Evolutionary conservation across 2,329 filamentous ascomycete genomes (phyloP).

Genomic region (Chaetomium olivaceum): DNA sequence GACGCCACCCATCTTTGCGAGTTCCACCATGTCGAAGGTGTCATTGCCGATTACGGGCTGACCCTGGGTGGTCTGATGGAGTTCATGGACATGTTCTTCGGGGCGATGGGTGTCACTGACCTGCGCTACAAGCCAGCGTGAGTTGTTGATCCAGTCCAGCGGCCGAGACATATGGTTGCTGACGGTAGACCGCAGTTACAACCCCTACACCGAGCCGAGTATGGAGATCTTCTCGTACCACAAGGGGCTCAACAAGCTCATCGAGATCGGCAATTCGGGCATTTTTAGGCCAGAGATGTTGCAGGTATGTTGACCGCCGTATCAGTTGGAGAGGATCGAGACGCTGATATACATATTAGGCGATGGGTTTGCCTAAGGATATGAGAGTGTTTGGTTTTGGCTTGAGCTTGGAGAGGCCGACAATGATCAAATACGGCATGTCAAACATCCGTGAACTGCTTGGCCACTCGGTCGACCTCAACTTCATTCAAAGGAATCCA

Average conservation of each 20-base stretch:
- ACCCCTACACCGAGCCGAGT: conserved; percentile 90
- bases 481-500: conserved; percentile 88
- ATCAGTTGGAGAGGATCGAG: not conserved
- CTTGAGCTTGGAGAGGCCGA: conserved; percentile 86
- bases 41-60: conserved; percentile 94
- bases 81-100: conserved; percentile 94
- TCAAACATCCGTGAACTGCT: conserved; percentile 90
- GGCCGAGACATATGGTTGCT: conserved; percentile 5
- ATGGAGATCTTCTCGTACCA: conserved; percentile 99
- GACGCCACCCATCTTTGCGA: conserved; percentile 96
- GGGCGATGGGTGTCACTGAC: conserved; percentile 83
- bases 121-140: conserved; percentile 97
- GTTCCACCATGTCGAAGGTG: conserved; percentile 98
- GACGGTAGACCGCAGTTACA: conserved; percentile 53
- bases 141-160: conserved; percentile 60
- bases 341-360: not conserved
- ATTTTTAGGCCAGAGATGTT: conserved; percentile 98
- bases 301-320: conserved; percentile 46
- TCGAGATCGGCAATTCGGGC: conserved; percentile 96
- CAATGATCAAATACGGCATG: conserved; percentile 94
- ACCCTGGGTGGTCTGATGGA: conserved; percentile 78
- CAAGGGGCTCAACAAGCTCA: conserved; percentile 82
- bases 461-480: conserved; percentile 92
- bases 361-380: conserved; percentile 55
- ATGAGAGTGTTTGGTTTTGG: conserved; percentile 95